These are phyloP conservation scores for Teunomyces pallodes DNA, from an alignment of 805 yeast species.

Conservation along the genomic window DNA sequence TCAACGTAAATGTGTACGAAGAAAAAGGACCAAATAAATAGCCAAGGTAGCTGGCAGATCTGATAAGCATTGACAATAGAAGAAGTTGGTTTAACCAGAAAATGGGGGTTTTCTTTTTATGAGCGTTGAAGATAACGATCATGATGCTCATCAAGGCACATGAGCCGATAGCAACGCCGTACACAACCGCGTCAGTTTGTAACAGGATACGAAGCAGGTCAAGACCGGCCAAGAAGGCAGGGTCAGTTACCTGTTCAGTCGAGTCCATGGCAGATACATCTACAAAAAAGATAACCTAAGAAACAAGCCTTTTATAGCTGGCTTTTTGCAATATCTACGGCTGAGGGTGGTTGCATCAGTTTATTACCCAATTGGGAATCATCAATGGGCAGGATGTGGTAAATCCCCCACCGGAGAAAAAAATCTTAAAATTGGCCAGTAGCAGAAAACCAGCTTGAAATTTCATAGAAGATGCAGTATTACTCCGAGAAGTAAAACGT, in stretches of 20 bases:
- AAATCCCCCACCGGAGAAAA: neutral
- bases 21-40: conserved; percentile 54
- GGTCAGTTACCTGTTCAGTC: neutral
- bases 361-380: neutral
- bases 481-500: too few relatives aligned
- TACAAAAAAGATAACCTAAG: neutral
- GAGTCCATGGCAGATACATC: neutral
- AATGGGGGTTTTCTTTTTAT: conserved; percentile 60
- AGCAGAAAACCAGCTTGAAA: too few relatives aligned
- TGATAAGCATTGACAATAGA: conserved; percentile 53
- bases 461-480: too few relatives aligned
- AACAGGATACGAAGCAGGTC: neutral
- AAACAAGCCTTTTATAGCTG: neutral
- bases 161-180: conserved; percentile 10
- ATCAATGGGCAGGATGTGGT: neutral
- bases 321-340: neutral
- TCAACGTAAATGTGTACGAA: conserved; percentile 43
- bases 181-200: conserved; percentile 4
- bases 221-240: neutral
- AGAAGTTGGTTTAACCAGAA: conserved; percentile 70
- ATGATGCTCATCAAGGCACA: conserved; percentile 7
- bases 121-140: conserved; percentile 15
- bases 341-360: neutral
- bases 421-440: neutral
- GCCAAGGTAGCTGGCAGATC: conserved; percentile 57